These are phyloP conservation scores for Rhizoclosmatium globosum DNA, from an alignment of 192 early-diverging fungal genomes.

Conservation along the genomic window DNA sequence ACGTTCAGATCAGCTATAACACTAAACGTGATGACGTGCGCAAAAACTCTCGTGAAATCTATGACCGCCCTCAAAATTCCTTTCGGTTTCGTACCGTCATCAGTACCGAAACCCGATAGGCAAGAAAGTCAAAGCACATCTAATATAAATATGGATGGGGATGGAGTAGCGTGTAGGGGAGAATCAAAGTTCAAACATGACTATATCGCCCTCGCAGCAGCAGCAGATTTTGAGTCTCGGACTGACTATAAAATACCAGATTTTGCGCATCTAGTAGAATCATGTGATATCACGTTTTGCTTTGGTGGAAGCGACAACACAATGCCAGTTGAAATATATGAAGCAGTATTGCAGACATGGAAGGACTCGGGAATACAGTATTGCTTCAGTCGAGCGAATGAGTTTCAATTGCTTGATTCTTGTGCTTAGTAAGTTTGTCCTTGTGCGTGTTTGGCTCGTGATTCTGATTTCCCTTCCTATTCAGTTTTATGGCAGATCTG, in stretches of 20 bases:
- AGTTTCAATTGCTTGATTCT: slow-evolving; percentile 56
- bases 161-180: neutral
- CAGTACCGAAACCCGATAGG: neutral
- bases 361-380: slow-evolving; percentile 50
- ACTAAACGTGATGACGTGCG: slow-evolving; percentile 42
- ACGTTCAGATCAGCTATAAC: slow-evolving; percentile 45
- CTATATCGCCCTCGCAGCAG: neutral
- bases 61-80: slow-evolving; percentile 44
- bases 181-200: neutral
- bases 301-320: slow-evolving; percentile 42
- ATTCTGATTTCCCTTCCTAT: neutral
- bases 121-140: neutral
- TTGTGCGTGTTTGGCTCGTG: slow-evolving; percentile 10
- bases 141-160: neutral
- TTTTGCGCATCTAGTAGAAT: neutral
- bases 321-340: slow-evolving; percentile 21
- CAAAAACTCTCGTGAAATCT: slow-evolving; percentile 41
- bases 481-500: slow-evolving; percentile 25
- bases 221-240: neutral
- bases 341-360: slow-evolving; percentile 42
- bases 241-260: slow-evolving; percentile 4
- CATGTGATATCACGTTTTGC: slow-evolving; percentile 23
- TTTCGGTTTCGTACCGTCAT: slow-evolving; percentile 23
- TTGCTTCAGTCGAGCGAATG: slow-evolving; percentile 43
- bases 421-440: slow-evolving; percentile 47